Evolutionary conservation across 805 yeast species (phyloP).

Genomic region (Kodamaea sagamina): DNA sequence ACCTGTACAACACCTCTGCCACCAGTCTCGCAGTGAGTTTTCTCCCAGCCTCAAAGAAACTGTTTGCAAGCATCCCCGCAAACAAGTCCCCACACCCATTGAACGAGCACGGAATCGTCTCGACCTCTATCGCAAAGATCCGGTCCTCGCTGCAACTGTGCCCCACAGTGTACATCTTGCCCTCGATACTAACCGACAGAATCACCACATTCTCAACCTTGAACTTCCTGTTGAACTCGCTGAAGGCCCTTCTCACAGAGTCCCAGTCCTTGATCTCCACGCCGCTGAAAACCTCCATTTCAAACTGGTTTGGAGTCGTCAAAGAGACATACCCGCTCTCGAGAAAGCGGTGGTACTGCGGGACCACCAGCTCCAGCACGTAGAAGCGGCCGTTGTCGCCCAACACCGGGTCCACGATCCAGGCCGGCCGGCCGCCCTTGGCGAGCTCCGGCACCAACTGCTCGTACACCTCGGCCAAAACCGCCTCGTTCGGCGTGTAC

Average conservation of each 20-base stretch:
- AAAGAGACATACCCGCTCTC: constrained; percentile 45
- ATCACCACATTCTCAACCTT: constrained; percentile 55
- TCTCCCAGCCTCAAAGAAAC: constrained; percentile 29
- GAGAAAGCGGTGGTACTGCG: constrained; percentile 52
- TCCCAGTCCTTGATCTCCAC: constrained; percentile 39
- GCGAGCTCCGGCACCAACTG: constrained; percentile 37
- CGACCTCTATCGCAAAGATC: constrained; percentile 42
- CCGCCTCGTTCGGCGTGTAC: constrained; percentile 66
- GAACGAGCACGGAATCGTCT: constrained; percentile 57
- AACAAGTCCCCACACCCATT: constrained; percentile 79
- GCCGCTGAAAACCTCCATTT: constrained; percentile 61
- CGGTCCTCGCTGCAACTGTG: constrained; percentile 13
- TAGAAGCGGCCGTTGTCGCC: constrained; percentile 89
- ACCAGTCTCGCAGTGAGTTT: constrained; percentile 28
- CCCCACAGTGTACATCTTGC: constrained; percentile 45
- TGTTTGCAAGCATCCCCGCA: constrained; percentile 59
- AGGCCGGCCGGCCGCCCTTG: constrained; percentile 32
- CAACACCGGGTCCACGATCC: constrained; percentile 87
- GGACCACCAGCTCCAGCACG: constrained; percentile 60
- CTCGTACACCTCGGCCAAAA: constrained; percentile 51
- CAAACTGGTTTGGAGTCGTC: constrained; percentile 76
- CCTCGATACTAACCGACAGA: constrained; percentile 52
- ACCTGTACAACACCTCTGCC: constrained; percentile 27
- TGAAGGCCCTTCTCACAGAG: constrained; percentile 41
- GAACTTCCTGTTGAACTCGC: constrained; percentile 44